Conservation (phyloP, 805 yeast genomes). For the Gaillardinia entomophila region DNA sequence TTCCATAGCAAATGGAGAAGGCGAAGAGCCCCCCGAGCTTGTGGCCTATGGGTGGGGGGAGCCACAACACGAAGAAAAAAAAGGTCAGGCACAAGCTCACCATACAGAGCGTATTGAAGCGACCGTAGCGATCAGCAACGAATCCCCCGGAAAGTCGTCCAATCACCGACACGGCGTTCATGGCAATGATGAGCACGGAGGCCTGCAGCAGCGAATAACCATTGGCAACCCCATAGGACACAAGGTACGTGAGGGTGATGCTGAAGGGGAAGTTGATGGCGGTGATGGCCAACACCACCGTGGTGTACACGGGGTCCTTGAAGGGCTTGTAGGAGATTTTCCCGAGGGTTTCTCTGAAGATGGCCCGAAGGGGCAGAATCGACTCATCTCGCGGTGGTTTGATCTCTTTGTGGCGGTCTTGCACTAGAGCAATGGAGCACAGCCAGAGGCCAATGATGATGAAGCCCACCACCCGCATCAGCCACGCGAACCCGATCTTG, state of each 20-base stretch:
- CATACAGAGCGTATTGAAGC: too few species aligned
- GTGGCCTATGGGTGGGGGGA: constrained; percentile 1
- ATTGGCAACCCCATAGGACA: constrained; percentile 1
- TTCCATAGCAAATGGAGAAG: constrained; percentile 1
- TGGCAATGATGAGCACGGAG: background rate
- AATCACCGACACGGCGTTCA: constrained; percentile 1
- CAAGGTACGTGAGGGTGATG: constrained; percentile 1
- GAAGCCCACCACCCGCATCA: constrained; percentile 36
- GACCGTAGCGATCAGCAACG: too few species aligned
- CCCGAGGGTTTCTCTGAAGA: constrained; percentile 1
- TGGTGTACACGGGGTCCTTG: background rate
- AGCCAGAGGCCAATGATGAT: constrained; percentile 21
- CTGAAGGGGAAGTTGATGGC: background rate
- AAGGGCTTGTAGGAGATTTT: background rate
- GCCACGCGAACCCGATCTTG: constrained; percentile 15
- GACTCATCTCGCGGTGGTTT: background rate
- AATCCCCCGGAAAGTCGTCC: constrained; percentile 1
- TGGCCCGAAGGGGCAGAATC: background rate
- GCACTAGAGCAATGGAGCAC: constrained; percentile 19
- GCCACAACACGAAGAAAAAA: constrained; percentile 1
- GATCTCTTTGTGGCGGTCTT: constrained; percentile 16
- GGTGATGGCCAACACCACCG: background rate
- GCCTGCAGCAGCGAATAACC: background rate
- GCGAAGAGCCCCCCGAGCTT: constrained; percentile 1
- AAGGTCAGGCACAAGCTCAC: too few species aligned